Evolutionary conservation across 805 yeast genomes (phyloP), one percentile per base, ranked within the genome.

Genomic region (Scheffersomyces stipitis): DNA sequence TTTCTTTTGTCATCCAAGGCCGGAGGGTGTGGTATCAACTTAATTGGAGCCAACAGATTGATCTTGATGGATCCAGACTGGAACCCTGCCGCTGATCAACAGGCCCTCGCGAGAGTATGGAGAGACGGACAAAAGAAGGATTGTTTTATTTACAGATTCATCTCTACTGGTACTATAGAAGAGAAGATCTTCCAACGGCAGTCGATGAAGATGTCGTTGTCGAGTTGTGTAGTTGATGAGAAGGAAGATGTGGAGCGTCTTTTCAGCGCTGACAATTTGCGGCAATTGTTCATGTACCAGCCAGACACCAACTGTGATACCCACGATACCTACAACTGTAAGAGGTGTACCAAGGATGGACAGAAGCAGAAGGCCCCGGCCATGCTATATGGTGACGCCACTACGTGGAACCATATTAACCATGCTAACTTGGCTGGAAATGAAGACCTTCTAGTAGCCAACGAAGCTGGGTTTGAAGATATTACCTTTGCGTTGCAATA

Each of bases 41-140:
- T 93, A 51, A 91, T 93, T 52, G 99, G 99, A 9, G 99, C 98
- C 2, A 93, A 93, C 48, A 73, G 99, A 44, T 69, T 93, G 44
- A 78, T 93, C 15, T 66, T 93, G 32, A 71, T 93, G 55, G 99
- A 93, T 57, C 82, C 82, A 0, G 99, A 93, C 58, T 93, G 99
- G 99, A 91, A 91, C 54, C 99, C 99, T 0, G 98, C 99, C 0
- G 83, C 96, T 1, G 99, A 91, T 56, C 98, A 93, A 58, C 99
- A 91, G 63, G 98, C 98, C 0, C 70, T 93, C 44, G 98, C 98
- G 0, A 77, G 99, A 60, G 96, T 93, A 4, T 93, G 98, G 98
- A 81, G 99, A 72, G 99, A 93, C 64, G 99, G 99, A 0, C 99
- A 91, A 56, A 91, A 86, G 71, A 93, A 91, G 61, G 96, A 86